Evolutionary conservation across 805 yeast species (phyloP).

Genomic region (Metschnikowia cubensis): DNA sequence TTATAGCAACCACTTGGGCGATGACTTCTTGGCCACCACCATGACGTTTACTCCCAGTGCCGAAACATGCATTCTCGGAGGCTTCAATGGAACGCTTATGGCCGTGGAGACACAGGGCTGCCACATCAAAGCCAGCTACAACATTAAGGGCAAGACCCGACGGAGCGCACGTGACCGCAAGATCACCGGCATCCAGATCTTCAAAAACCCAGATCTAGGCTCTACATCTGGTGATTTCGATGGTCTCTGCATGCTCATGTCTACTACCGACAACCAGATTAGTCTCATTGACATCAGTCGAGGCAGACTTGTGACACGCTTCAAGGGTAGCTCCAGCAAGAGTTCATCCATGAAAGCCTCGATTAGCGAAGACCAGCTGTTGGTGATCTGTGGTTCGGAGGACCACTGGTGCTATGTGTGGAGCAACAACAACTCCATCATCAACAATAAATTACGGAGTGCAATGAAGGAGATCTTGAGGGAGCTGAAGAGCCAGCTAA

Average conservation of each 20-base stretch:
- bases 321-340: slow-evolving; percentile 69
- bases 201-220: slow-evolving; percentile 21
- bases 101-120: slow-evolving; percentile 64
- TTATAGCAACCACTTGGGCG: slow-evolving; percentile 47
- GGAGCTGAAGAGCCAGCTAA: slow-evolving; percentile 33
- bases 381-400: slow-evolving; percentile 77
- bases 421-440: slow-evolving; percentile 47
- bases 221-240: slow-evolving; percentile 7
- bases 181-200: slow-evolving; percentile 70
- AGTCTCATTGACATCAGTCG: slow-evolving; percentile 58
- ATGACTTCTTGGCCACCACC: slow-evolving; percentile 70
- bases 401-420: slow-evolving; percentile 86
- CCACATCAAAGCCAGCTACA: slow-evolving; percentile 28
- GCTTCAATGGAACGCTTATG: slow-evolving; percentile 67
- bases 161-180: slow-evolving; percentile 34
- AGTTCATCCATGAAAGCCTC: slow-evolving; percentile 71
- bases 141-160: slow-evolving; percentile 14
- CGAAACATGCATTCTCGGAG: slow-evolving; percentile 64
- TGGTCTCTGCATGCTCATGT: slow-evolving; percentile 44
- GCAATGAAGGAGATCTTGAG: slow-evolving; percentile 32
- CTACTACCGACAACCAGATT: slow-evolving; percentile 80
- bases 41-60: slow-evolving; percentile 65
- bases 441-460: slow-evolving; percentile 35
- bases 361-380: slow-evolving; percentile 50
- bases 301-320: slow-evolving; percentile 56